Percentiles rank a stretch among this genome's conserved stretches.
These are phyloP conservation scores for Microdochium bolleyi DNA, from an alignment of 2,329 filamentous ascomycete species.

Conservation along the genomic window DNA sequence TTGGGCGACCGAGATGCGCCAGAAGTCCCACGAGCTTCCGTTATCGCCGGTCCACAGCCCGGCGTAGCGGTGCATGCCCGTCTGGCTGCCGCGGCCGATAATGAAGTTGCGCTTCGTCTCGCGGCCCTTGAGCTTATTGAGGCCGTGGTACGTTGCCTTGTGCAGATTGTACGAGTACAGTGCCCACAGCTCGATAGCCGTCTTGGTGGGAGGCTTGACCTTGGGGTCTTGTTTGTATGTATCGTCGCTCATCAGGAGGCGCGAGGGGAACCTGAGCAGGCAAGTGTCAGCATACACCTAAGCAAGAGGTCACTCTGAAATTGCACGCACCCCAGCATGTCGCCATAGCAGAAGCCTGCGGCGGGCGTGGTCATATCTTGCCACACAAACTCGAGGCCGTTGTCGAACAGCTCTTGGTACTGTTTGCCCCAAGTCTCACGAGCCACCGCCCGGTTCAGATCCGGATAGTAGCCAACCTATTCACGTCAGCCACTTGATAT, in stretches of 20 bases:
- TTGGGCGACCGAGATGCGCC: not conserved
- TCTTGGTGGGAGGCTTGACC: not conserved
- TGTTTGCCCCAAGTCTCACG: not conserved
- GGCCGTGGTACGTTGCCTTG: not conserved
- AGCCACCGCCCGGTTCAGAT: not conserved
- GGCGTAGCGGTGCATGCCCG: not conserved
- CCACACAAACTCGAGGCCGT: not conserved
- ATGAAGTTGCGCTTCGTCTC: not conserved
- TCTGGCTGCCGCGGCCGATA: not conserved
- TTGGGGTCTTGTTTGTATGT: not conserved
- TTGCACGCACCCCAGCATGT: not conserved
- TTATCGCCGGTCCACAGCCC: not conserved
- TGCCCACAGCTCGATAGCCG: not conserved
- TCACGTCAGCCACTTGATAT: too few species aligned
- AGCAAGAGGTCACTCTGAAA: not conserved
- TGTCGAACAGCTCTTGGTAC: not conserved
- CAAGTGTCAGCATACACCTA: too few species aligned
- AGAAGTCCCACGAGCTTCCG: not conserved
- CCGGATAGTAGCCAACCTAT: not conserved
- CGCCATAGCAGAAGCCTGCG: not conserved
- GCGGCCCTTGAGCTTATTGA: not conserved
- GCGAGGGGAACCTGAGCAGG: not conserved
- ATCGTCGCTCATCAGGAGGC: not conserved
- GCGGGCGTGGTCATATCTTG: not conserved
- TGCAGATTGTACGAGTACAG: not conserved